Percentiles rank a stretch among this genome's conserved stretches.
Evolutionary conservation across 2,329 filamentous ascomycete species (phyloP).

Genomic region (Aureobasidium uvarum): DNA sequence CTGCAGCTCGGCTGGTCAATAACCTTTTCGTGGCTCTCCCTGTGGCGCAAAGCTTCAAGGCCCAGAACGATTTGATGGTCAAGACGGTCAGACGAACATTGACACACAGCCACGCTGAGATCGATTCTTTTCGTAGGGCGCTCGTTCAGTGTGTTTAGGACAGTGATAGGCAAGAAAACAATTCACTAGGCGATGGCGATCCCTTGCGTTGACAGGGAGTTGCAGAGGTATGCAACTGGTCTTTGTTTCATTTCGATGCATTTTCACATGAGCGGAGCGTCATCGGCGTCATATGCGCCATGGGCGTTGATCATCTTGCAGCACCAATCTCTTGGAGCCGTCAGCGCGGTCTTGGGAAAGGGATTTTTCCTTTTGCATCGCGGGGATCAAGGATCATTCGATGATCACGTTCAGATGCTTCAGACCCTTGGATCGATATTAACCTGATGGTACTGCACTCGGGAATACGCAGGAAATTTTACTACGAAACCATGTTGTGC

Average conservation of each 20-base stretch:
- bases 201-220: constrained; percentile 10
- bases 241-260: constrained; percentile 10
- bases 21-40: constrained; percentile 19
- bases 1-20: constrained; percentile 11
- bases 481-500: background rate
- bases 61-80: constrained; percentile 9
- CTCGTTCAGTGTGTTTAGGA: background rate
- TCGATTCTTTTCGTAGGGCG: background rate
- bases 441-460: background rate
- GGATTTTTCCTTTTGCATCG: constrained; percentile 13
- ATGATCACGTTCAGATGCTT: background rate
- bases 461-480: background rate
- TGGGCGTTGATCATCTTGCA: constrained; percentile 8
- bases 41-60: constrained; percentile 20
- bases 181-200: background rate
- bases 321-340: constrained; percentile 23
- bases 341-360: constrained; percentile 3
- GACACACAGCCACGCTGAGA: constrained; percentile 12
- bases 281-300: constrained; percentile 21
- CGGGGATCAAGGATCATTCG: constrained; percentile 4
- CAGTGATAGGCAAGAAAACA: background rate
- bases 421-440: constrained; percentile 13
- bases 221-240: constrained; percentile 17
- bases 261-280: constrained; percentile 23
- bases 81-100: constrained; percentile 11